A percentile compares a stretch with the other conserved stretches of the same genome.
These are phyloP conservation scores for Nannizzia gypsea DNA, from an alignment of 2,329 filamentous ascomycete species.

Conservation along the genomic window DNA sequence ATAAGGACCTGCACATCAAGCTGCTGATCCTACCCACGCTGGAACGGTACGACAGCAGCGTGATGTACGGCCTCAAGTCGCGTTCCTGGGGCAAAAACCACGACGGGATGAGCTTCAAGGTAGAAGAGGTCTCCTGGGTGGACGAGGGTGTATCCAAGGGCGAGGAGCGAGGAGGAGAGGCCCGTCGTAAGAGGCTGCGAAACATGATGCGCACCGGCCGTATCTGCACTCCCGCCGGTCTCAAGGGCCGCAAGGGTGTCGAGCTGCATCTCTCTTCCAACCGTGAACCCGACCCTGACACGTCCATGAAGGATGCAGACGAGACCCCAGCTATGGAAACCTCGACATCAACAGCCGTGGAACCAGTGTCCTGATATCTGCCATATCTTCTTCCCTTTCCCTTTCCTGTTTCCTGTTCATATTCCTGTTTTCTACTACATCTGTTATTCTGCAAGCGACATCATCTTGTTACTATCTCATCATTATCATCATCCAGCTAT, in stretches of 20 bases:
- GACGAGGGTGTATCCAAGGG: conserved; percentile 49
- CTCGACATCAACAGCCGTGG: neutral
- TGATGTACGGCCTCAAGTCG: conserved; percentile 69
- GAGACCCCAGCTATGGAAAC: neutral
- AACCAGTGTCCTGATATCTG: neutral
- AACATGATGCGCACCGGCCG: conserved; percentile 33
- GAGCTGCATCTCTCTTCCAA: conserved; percentile 6
- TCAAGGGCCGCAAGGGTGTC: conserved; percentile 10
- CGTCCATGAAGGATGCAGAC: neutral
- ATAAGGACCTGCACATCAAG: conserved; percentile 77
- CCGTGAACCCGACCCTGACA: neutral
- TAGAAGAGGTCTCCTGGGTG: conserved; percentile 73
- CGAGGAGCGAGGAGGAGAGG: conserved; percentile 36
- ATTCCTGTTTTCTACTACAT: neutral
- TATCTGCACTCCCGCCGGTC: conserved; percentile 29
- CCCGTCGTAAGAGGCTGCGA: conserved; percentile 39
- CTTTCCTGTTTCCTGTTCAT: neutral
- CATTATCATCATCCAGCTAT: neutral
- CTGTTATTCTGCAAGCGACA: conserved; percentile 1
- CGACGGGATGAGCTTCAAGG: conserved; percentile 81
- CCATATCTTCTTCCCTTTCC: neutral
- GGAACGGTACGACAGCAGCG: conserved; percentile 61
- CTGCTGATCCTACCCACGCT: conserved; percentile 70
- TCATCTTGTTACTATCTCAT: neutral
- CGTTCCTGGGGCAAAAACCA: conserved; percentile 66